These are phyloP conservation scores for Phaeophleospora eucalypticola DNA, from an alignment of 2,329 filamentous ascomycete genomes.

Conservation along the genomic window DNA sequence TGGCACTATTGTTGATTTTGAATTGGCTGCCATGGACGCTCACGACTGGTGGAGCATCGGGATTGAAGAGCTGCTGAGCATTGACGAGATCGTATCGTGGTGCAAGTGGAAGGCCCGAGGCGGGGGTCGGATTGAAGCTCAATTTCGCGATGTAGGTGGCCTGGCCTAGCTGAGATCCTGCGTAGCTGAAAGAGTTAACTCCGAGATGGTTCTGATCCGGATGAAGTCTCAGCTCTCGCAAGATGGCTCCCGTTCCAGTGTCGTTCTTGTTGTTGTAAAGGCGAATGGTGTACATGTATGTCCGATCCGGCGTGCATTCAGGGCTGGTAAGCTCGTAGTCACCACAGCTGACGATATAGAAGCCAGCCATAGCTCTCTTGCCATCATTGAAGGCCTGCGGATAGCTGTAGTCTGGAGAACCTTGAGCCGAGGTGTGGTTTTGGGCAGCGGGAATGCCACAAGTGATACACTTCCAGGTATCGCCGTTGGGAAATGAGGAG, in stretches of 20 bases:
- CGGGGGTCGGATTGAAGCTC: constrained; percentile 38
- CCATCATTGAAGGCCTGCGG: constrained; percentile 43
- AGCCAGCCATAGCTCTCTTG: constrained; percentile 33
- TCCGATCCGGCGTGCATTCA: constrained; percentile 37
- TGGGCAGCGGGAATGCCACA: constrained; percentile 39
- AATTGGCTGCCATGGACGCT: constrained; percentile 28
- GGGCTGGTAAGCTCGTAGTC: constrained; percentile 32
- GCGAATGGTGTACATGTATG: constrained; percentile 41
- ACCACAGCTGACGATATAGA: constrained; percentile 38
- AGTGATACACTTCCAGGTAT: constrained; percentile 47
- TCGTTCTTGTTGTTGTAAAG: constrained; percentile 36
- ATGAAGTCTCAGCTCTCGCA: constrained; percentile 45
- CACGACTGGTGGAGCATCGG: constrained; percentile 22
- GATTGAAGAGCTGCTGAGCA: constrained; percentile 35
- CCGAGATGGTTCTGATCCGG: constrained; percentile 44
- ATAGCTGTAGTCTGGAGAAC: constrained; percentile 36
- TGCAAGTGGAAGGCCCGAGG: constrained; percentile 27
- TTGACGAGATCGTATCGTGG: constrained; percentile 40
- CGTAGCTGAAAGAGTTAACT: constrained; percentile 38
- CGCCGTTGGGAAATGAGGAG: constrained; percentile 41
- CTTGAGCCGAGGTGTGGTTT: constrained; percentile 33
- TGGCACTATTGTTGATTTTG: constrained; percentile 29
- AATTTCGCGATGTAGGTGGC: constrained; percentile 38
- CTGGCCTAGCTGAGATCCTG: constrained; percentile 25
- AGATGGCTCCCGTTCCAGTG: constrained; percentile 29